phyloP scores from a whole-genome alignment of 371 early-diverging fungal species.

The Lichtheimia corymbifera region DNA sequence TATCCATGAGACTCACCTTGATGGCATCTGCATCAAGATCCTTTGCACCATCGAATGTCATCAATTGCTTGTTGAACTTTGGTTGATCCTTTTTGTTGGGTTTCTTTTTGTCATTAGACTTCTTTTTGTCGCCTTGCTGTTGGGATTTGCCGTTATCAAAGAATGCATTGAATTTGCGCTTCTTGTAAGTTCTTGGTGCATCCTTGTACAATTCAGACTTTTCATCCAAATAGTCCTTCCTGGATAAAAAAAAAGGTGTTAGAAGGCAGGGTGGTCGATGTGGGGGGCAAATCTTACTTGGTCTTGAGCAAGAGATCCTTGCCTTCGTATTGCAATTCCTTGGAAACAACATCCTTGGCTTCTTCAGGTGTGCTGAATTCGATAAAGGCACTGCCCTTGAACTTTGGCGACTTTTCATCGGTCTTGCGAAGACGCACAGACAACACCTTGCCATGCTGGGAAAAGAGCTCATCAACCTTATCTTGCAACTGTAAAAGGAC shows the following conservation, averaged over 20 bases:
- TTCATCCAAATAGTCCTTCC: constrained; percentile 2
- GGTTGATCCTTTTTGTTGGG: background rate
- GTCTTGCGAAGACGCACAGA: constrained; percentile 67
- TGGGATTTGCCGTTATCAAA: background rate
- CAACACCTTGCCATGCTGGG: constrained; percentile 49
- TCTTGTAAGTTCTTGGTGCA: background rate
- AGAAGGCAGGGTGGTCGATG: background rate
- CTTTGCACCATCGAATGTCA: constrained; percentile 1
- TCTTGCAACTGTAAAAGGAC: constrained; percentile 55
- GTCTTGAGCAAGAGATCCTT: constrained; percentile 50
- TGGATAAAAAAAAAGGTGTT: background rate
- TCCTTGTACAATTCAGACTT: constrained; percentile 20
- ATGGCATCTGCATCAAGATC: background rate
- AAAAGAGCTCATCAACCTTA: constrained; percentile 60
- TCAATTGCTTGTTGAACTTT: background rate
- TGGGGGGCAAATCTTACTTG: constrained; percentile 28
- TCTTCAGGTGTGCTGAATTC: constrained; percentile 58
- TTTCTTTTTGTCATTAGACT: background rate
- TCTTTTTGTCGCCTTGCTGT: constrained; percentile 2
- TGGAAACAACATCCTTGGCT: constrained; percentile 53
- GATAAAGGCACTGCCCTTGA: constrained; percentile 65
- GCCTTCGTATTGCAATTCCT: constrained; percentile 54
- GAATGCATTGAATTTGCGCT: constrained; percentile 19
- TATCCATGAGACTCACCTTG: background rate
- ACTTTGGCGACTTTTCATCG: constrained; percentile 46